phyloP scores from a whole-genome alignment of 305 asterid species.

The Lippia alba region DNA sequence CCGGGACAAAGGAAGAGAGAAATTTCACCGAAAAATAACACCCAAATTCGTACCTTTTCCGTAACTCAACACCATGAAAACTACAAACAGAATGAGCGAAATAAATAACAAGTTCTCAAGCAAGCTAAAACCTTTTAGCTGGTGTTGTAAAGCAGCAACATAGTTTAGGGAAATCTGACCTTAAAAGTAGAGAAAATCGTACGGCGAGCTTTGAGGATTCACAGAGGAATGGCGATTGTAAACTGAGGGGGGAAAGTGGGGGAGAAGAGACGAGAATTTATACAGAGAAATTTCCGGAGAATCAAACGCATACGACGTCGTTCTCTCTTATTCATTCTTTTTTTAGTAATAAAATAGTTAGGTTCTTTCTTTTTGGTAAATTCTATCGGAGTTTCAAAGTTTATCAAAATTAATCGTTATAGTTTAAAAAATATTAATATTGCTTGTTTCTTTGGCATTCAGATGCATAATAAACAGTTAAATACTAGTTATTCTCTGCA shows the following conservation, averaged over 20 bases:
- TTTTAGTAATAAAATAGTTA: too few species aligned
- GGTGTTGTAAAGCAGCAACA: neutral
- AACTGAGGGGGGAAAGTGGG: constrained; percentile 1
- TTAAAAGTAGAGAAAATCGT: constrained; percentile 12
- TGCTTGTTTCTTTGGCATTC: too few species aligned
- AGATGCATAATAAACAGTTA: too few species aligned
- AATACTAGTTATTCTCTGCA: too few species aligned
- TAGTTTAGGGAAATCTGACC: constrained; percentile 21
- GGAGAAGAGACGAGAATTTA: neutral
- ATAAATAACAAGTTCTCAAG: constrained; percentile 22
- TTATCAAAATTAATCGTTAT: too few species aligned
- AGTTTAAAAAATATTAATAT: too few species aligned
- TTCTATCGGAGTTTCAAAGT: too few species aligned
- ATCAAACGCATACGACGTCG: too few species aligned
- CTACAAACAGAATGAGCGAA: neutral
- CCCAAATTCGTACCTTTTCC: neutral
- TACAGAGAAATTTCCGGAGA: constrained; percentile 23
- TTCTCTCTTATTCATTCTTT: too few species aligned
- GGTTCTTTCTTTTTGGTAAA: too few species aligned
- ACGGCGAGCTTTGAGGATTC: neutral
- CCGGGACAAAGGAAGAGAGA: neutral
- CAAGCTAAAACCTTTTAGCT: constrained; percentile 13
- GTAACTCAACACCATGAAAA: neutral
- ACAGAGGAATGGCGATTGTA: neutral
- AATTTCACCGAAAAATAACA: neutral